phyloP scores from a whole-genome alignment of 768 basidiomycete species.

The Boletus sp. region DNA sequence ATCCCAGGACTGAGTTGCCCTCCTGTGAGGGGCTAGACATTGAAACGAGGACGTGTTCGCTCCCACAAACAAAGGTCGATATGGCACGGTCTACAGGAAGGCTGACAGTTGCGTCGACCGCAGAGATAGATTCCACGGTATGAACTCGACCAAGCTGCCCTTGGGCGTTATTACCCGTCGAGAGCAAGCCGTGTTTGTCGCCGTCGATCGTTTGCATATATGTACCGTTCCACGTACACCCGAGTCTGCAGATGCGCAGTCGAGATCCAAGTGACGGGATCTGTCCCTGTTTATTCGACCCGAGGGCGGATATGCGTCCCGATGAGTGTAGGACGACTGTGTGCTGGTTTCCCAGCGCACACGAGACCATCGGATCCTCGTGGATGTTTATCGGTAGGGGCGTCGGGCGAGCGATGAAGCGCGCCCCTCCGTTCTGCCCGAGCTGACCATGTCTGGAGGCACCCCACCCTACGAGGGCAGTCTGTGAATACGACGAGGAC shows the following conservation, averaged over 20 bases:
- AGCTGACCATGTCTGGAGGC: conserved; percentile 83
- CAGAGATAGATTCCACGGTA: background rate
- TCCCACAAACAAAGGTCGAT: conserved; percentile 64
- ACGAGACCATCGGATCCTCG: conserved; percentile 33
- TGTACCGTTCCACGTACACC: conserved; percentile 82
- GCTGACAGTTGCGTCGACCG: conserved; percentile 6
- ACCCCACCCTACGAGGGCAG: conserved; percentile 76
- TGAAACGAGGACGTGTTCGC: conserved; percentile 74
- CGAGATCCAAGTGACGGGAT: conserved; percentile 38
- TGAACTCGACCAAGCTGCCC: conserved; percentile 62
- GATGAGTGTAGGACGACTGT: conserved; percentile 43
- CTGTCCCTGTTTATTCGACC: conserved; percentile 73
- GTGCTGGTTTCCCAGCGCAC: conserved; percentile 54
- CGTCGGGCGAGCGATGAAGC: conserved; percentile 21
- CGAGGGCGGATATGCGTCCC: conserved; percentile 51
- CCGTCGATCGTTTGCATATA: conserved; percentile 40
- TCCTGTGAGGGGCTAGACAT: conserved; percentile 27
- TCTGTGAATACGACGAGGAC: conserved; percentile 8
- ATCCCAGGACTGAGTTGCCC: conserved; percentile 58
- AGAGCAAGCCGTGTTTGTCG: conserved; percentile 34
- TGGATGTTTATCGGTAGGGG: conserved; percentile 35
- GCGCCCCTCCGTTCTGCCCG: conserved; percentile 35
- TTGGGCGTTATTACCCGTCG: conserved; percentile 53
- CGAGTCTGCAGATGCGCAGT: conserved; percentile 34
- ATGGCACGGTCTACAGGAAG: conserved; percentile 26